Evolutionary conservation across 768 basidiomycete genomes (phyloP).

Genomic region (Lepiota venenata): DNA sequence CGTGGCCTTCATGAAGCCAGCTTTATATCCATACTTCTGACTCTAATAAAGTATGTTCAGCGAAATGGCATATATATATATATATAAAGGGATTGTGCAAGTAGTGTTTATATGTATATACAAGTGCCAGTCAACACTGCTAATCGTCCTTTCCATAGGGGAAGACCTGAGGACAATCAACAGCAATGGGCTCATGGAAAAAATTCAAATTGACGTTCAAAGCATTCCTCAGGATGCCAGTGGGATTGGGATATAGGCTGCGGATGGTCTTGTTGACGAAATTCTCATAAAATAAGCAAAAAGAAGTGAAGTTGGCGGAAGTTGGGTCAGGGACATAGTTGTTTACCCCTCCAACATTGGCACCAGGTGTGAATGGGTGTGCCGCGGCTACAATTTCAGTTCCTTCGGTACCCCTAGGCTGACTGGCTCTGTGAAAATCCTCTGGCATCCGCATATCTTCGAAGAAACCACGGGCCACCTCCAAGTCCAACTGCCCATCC

Average conservation of each 20-base stretch:
- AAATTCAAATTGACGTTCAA: constrained; percentile 14
- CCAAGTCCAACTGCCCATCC: constrained; percentile 13
- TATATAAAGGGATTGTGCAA: too few species aligned
- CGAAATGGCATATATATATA: too few species aligned
- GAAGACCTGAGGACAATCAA: constrained; percentile 12
- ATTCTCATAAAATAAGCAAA: constrained; percentile 15
- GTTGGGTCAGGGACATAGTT: too few species aligned
- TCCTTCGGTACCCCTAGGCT: constrained; percentile 4
- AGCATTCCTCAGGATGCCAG: constrained; percentile 8
- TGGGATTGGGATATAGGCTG: constrained; percentile 18
- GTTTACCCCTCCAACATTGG: constrained; percentile 12
- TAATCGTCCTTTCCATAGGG: constrained; percentile 12
- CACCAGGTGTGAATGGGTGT: constrained; percentile 16
- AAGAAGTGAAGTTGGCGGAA: too few species aligned
- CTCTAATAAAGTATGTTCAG: too few species aligned
- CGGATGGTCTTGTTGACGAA: constrained; percentile 15
- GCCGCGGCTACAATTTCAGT: neutral
- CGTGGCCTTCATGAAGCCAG: too few species aligned
- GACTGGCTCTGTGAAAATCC: constrained; percentile 13
- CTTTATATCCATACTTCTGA: too few species aligned
- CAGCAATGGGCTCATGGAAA: constrained; percentile 8
- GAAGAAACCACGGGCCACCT: constrained; percentile 17
- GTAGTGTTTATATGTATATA: too few species aligned
- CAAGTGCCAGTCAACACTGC: too few species aligned
- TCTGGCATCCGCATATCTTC: constrained; percentile 15